Evolutionary conservation across 208 protist species (phyloP), one percentile per base, ranked within the genome.

Genomic region (Leptomonas seymouri): DNA sequence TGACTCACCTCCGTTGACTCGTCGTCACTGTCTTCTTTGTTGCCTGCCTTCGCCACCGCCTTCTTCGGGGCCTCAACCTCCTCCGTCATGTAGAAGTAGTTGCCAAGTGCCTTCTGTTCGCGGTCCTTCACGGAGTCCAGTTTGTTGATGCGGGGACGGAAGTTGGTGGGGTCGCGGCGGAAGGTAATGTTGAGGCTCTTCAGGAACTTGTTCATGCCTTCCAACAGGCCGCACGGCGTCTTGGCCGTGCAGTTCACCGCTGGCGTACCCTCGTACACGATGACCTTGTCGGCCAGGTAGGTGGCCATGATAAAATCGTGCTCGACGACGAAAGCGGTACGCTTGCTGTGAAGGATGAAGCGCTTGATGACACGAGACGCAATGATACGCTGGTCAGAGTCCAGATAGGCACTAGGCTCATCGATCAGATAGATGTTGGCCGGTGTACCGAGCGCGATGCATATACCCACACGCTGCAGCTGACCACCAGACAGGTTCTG

Each of bases 241-340:
- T 84, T 94, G 50, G 99, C 99, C 27, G 62, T 94, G 78, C 98
- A 99, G 51, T 99, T 82, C 20, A 99, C 74, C 25, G 91, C 91
- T 14, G 99, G 99, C 31, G 81, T 85, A 76, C 99, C 99, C 16
- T 99, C 97, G 82, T 99, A 99, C 31, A 99, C 98, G 59, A 99
- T 97, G 50, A 99, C 99, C 60, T 95, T 87, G 82, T 99, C 99
- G 21, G 99, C 99, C 31, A 99, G 89, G 84, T 99, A 99, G 1
- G 99, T 99, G 57, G 98, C 98, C 99, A 99, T 99, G 80, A 99
- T 99, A 84, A 99, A 99, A 84, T 99, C 99, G 90, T 99, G 99
- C 87, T 99, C 99, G 36, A 99, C 99, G 74, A 99, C 93, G 86
- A 99, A 99, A 16, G 97, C 99, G 62, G 98, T 99, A 78, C 99